Percentiles rank a stretch among this genome's conserved stretches.
phyloP scores from a whole-genome alignment of 257 asterid genomes.

The Osmanthus fragrans region DNA sequence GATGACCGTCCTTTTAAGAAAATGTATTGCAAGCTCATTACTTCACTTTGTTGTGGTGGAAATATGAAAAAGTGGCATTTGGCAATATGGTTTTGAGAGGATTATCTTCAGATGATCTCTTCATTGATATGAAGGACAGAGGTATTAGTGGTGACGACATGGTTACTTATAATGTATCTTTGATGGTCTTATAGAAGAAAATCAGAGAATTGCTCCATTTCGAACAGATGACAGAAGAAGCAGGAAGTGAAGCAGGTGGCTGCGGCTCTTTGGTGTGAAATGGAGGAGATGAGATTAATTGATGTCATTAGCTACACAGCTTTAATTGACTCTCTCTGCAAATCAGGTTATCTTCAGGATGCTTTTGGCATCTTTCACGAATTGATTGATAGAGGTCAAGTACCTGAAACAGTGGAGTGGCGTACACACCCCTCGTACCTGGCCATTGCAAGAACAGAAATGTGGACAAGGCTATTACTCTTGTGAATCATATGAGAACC shows the following conservation, averaged over 20 bases:
- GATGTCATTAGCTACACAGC: slow-evolving; percentile 70
- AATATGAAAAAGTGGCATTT: slow-evolving; percentile 60
- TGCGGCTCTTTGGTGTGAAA: slow-evolving; percentile 37
- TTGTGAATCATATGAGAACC: slow-evolving; percentile 47
- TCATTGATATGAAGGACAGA: slow-evolving; percentile 56
- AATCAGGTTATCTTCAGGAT: slow-evolving; percentile 59
- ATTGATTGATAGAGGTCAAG: slow-evolving; percentile 61
- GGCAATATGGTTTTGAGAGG: slow-evolving; percentile 47
- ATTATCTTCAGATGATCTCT: slow-evolving; percentile 55
- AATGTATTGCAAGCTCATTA: slow-evolving; percentile 51
- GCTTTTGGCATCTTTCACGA: slow-evolving; percentile 63
- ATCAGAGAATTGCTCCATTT: slow-evolving; percentile 26
- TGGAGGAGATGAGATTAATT: slow-evolving; percentile 53
- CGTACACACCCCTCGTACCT: slow-evolving; percentile 63
- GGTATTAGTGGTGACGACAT: slow-evolving; percentile 79
- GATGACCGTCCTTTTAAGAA: slow-evolving; percentile 45
- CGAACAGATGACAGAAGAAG: slow-evolving; percentile 19
- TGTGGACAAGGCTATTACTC: slow-evolving; percentile 46
- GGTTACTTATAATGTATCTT: slow-evolving; percentile 63
- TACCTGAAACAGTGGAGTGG: slow-evolving; percentile 56
- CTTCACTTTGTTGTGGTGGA: slow-evolving; percentile 64
- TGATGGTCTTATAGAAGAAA: slow-evolving; percentile 55
- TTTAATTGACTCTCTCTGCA: slow-evolving; percentile 66
- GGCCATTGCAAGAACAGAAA: slow-evolving; percentile 63
- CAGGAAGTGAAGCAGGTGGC: slow-evolving; percentile 26